Evolutionary conservation across 1,284 basidiomycete genomes (phyloP).

Genomic region (Acaromyces ingoldii): DNA sequence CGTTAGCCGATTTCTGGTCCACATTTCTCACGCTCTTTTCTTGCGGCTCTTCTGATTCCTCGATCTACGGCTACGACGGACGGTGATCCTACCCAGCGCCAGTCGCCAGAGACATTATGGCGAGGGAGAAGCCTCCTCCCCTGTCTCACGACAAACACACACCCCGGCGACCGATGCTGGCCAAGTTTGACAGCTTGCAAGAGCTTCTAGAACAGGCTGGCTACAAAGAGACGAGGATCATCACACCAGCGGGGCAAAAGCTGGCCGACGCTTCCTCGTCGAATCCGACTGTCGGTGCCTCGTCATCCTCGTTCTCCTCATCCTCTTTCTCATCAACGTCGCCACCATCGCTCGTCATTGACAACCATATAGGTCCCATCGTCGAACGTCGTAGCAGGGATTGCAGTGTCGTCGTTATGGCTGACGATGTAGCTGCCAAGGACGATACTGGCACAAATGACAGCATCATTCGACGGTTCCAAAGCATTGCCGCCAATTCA

Average conservation of each 20-base stretch:
- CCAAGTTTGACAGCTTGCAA: slow-evolving; percentile 44
- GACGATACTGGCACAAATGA: neutral
- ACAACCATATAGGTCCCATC: neutral
- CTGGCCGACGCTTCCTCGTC: neutral
- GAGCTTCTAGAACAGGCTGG: slow-evolving; percentile 43
- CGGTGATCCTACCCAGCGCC: no score
- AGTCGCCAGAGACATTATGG: no score
- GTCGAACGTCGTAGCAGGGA: neutral
- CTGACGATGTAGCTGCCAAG: neutral
- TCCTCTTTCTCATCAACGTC: neutral
- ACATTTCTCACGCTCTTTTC: no score
- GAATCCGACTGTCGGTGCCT: no score
- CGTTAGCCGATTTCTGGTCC: no score
- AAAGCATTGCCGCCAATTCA: neutral
- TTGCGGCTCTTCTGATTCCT: no score
- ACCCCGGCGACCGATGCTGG: no score
- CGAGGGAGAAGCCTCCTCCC: no score
- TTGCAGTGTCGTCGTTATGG: neutral
- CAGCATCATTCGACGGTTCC: neutral
- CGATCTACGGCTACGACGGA: no score
- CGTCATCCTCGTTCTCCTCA: no score
- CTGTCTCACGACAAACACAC: no score
- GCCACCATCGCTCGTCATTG: neutral
- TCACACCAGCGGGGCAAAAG: slow-evolving; percentile 30
- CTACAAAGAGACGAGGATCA: slow-evolving; percentile 47